Base-by-base conservation (phyloP, 2,329 filamentous ascomycete species). In the Leptographium lundbergii region DNA sequence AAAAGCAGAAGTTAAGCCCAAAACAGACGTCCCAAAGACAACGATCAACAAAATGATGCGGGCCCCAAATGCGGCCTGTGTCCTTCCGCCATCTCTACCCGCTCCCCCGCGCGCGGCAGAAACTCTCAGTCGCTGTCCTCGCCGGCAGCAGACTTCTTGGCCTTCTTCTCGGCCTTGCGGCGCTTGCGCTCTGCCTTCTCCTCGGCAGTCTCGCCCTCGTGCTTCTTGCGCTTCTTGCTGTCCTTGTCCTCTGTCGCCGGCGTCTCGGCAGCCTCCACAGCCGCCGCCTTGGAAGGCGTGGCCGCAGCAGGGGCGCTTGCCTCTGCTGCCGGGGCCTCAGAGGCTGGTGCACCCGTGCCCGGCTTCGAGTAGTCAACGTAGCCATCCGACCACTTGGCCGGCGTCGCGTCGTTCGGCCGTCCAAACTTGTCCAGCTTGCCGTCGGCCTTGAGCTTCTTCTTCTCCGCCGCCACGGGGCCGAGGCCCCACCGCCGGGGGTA, bases 361-460 rank as follows among this genome's bases (percentile, higher is more conserved):
- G 80, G 76, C 48, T 81, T 80, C 68, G 81, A 85, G 77, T 85
- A 96, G 77, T 97, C 94, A 75, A 91, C 92, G 81, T 99, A 99
- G 65, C 89, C 88, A 45, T 82, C 76, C 66, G 88, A 91, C 94
- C 94, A 99, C 75, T 94, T 89, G 67, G 91, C 85, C 29, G 94
- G 94, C 6, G 94, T 99, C 64, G 86, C 84, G 72, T 96, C 92
- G 74, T 97, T 99, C 67, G 88, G 75, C 61, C 91, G 87, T 66
- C 94, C 94, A 68, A 85, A 97, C 86, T 99, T 99, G 80, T 99
- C 94, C 61, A 99, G 87, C 77, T 96, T 96, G 74, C 94, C 94
- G 66, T 90, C 88, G 57, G 91, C 89, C 85, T 97, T 97, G 80
- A 99, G 85, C 84, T 97, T 96, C 88, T 99, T 99, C 86, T 99